These are phyloP conservation scores for Xylariaceae sp. DNA, from an alignment of 2,329 filamentous ascomycete species.

Conservation along the genomic window DNA sequence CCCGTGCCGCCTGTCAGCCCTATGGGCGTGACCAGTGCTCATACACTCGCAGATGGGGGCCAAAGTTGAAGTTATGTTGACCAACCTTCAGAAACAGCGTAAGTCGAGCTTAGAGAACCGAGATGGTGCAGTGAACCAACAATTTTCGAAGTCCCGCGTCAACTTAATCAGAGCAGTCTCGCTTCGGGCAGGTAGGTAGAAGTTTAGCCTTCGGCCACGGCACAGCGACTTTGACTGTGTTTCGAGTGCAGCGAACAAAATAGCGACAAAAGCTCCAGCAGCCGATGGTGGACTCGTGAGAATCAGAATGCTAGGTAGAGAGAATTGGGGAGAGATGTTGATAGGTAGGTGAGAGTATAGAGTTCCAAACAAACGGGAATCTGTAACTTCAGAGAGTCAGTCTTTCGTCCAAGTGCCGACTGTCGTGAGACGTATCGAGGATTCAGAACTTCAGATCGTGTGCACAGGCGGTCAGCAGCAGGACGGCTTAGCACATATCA, in stretches of 20 bases:
- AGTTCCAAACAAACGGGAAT: neutral
- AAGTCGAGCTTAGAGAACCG: neutral
- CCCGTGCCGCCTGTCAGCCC: conserved; percentile 19
- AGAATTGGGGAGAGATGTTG: neutral
- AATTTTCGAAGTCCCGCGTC: neutral
- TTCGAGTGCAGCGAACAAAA: conserved; percentile 6
- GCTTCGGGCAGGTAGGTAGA: neutral
- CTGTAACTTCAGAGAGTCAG: neutral
- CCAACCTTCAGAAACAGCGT: neutral
- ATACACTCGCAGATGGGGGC: conserved; percentile 19
- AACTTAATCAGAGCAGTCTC: conserved; percentile 1
- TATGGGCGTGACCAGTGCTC: conserved; percentile 12
- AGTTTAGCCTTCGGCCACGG: neutral
- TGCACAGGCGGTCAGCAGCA: conserved; percentile 19
- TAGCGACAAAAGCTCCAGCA: neutral
- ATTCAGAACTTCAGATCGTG: neutral
- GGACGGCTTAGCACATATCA: conserved; percentile 8
- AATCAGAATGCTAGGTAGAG: conserved; percentile 6
- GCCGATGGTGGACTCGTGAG: conserved; percentile 7
- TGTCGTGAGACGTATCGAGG: conserved; percentile 6
- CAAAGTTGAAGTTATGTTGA: neutral
- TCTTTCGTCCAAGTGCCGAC: conserved; percentile 2
- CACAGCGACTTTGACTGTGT: conserved; percentile 6
- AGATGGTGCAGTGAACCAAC: conserved; percentile 11
- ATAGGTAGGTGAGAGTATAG: conserved; percentile 8